phyloP scores from a whole-genome alignment of 495 filamentous ascomycete genomes.

The Aspergillus steynii region DNA sequence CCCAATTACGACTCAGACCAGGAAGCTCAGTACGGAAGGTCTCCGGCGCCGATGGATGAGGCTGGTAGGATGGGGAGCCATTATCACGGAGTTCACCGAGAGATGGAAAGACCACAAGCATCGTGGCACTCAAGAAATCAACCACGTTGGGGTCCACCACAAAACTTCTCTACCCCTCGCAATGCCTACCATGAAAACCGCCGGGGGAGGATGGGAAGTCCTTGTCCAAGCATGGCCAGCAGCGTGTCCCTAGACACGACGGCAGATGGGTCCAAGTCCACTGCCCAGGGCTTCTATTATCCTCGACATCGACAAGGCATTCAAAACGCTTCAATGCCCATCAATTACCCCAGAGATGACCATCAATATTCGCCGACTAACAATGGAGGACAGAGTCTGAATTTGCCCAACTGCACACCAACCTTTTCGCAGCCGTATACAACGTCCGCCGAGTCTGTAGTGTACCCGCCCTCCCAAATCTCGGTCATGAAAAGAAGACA shows the following conservation, averaged over 20 bases:
- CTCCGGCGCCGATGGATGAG: conserved; percentile 1
- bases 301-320: background rate
- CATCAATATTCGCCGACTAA: conserved; percentile 5
- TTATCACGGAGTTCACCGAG: conserved; percentile 1
- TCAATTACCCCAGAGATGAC: background rate
- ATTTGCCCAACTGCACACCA: conserved; percentile 7
- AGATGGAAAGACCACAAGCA: conserved; percentile 7
- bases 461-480: conserved; percentile 19
- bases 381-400: conserved; percentile 1
- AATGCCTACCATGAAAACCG: conserved; percentile 11
- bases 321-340: background rate
- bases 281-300: background rate
- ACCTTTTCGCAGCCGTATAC: conserved; percentile 11
- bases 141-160: conserved; percentile 8
- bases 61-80: conserved; percentile 5
- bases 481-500: conserved; percentile 31
- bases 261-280: background rate
- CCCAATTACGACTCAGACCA: conserved; percentile 12
- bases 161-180: conserved; percentile 7
- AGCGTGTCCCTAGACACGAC: background rate
- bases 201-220: conserved; percentile 12
- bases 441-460: conserved; percentile 27
- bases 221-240: conserved; percentile 5
- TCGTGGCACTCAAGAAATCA: conserved; percentile 13
- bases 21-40: conserved; percentile 7